Percentiles rank a stretch among this genome's conserved stretches.
phyloP scores from a whole-genome alignment of 257 asterid species.

The Pogostemon cablin region DNA sequence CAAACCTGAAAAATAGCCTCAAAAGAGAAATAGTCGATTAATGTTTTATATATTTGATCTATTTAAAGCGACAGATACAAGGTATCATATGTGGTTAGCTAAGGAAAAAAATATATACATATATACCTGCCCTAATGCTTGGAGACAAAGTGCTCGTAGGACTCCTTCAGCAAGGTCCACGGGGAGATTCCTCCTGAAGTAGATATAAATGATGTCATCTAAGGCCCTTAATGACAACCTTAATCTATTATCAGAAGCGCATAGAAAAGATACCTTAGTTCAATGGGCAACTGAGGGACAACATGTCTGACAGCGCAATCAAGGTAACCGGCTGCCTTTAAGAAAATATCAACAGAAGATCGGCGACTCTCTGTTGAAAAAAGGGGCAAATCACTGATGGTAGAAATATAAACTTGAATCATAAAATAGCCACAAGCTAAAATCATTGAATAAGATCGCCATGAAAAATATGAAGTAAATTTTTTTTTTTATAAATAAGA shows the following conservation, averaged over 20 bases:
- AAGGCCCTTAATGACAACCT: constrained; percentile 13
- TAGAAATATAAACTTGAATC: constrained; percentile 29
- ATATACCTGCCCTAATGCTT: constrained; percentile 92
- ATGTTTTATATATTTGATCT: background rate
- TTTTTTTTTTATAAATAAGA: background rate
- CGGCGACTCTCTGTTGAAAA: constrained; percentile 72
- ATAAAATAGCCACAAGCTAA: background rate
- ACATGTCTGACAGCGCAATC: constrained; percentile 94
- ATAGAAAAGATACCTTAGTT: constrained; percentile 62
- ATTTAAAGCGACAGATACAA: constrained; percentile 13
- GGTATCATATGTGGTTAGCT: constrained; percentile 17
- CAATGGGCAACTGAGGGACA: constrained; percentile 81
- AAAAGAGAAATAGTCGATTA: background rate
- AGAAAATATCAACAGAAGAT: constrained; percentile 82
- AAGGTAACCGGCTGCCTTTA: constrained; percentile 97
- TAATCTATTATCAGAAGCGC: constrained; percentile 28
- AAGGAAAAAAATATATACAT: constrained; percentile 16
- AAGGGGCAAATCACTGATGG: constrained; percentile 20
- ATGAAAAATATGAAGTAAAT: background rate
- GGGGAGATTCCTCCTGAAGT: constrained; percentile 79
- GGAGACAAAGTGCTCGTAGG: constrained; percentile 92
- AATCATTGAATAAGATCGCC: background rate
- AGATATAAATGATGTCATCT: constrained; percentile 36
- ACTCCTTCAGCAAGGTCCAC: constrained; percentile 98
- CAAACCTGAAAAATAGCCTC: background rate